A percentile compares a stretch with the other conserved stretches of the same genome.
phyloP scores from a whole-genome alignment of 768 basidiomycete species.

The Gymnopilus dilepis region DNA sequence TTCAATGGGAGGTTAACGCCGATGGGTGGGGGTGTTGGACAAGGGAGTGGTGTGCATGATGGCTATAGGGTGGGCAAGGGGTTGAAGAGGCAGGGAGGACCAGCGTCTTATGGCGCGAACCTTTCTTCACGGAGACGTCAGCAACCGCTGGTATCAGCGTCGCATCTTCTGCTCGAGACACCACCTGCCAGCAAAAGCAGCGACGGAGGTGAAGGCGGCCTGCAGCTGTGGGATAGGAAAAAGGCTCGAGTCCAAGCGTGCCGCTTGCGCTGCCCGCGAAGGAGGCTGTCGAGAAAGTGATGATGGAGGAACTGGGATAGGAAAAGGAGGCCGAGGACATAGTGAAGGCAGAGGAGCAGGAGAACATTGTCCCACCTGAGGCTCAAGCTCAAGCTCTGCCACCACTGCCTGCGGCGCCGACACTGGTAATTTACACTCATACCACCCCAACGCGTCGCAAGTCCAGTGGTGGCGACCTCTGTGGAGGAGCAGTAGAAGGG shows the following conservation, averaged over 20 bases:
- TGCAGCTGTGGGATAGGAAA: too few species aligned
- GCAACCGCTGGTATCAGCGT: too few species aligned
- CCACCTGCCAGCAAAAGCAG: too few species aligned
- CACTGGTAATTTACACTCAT: neutral
- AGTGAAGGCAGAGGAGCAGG: constrained; percentile 4
- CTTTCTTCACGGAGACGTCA: too few species aligned
- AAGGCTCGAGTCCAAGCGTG: neutral
- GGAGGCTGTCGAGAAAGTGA: neutral
- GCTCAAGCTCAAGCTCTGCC: too few species aligned
- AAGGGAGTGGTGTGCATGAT: constrained; percentile 30
- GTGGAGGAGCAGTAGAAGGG: too few species aligned
- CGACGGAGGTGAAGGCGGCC: too few species aligned
- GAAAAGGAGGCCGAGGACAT: neutral
- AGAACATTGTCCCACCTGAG: constrained; percentile 7
- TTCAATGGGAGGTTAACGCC: constrained; percentile 33
- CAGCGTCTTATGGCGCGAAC: too few species aligned
- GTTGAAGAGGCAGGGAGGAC: constrained; percentile 49
- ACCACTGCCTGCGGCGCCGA: neutral
- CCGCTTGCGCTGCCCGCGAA: constrained; percentile 13
- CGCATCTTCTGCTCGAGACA: too few species aligned
- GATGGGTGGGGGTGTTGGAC: neutral
- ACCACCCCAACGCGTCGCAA: neutral
- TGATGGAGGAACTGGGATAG: neutral
- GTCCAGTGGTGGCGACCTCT: constrained; percentile 8
- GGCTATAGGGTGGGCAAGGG: constrained; percentile 19